phyloP scores from a whole-genome alignment of 78 protist species.

The Diacronema lutheri region DNA sequence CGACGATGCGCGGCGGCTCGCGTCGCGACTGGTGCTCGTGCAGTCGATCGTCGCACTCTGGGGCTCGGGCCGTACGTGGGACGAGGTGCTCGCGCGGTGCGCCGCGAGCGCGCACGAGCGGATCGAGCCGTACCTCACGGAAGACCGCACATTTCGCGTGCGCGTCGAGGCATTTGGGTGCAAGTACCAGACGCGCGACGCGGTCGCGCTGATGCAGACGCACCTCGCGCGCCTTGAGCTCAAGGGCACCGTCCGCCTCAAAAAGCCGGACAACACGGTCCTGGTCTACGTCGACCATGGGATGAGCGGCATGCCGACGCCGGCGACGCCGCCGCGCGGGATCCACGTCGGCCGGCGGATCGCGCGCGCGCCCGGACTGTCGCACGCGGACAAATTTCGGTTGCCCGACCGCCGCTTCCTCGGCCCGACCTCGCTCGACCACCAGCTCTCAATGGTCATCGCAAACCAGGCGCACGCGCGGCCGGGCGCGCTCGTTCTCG shows the following conservation, averaged over 20 bases:
- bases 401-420: conserved; percentile 39
- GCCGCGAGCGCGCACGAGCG: background rate
- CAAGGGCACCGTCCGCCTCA: background rate
- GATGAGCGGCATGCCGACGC: background rate
- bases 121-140: no score
- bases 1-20: background rate
- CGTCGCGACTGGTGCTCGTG: background rate
- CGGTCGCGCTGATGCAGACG: background rate
- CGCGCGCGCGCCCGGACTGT: no score
- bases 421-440: conserved; percentile 59
- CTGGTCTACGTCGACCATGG: background rate
- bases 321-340: background rate
- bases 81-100: background rate
- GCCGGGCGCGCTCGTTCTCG: conserved; percentile 25
- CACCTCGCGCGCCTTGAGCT: background rate
- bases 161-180: no score
- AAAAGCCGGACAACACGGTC: background rate
- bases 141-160: no score
- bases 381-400: background rate
- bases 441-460: conserved; percentile 49
- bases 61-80: background rate
- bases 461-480: conserved; percentile 32
- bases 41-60: background rate
- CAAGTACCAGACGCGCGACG: no score
- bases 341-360: background rate